These are phyloP conservation scores for Haemoproteus tartakovskyi DNA, from an alignment of 169 alveolate genomes.

Conservation along the genomic window DNA sequence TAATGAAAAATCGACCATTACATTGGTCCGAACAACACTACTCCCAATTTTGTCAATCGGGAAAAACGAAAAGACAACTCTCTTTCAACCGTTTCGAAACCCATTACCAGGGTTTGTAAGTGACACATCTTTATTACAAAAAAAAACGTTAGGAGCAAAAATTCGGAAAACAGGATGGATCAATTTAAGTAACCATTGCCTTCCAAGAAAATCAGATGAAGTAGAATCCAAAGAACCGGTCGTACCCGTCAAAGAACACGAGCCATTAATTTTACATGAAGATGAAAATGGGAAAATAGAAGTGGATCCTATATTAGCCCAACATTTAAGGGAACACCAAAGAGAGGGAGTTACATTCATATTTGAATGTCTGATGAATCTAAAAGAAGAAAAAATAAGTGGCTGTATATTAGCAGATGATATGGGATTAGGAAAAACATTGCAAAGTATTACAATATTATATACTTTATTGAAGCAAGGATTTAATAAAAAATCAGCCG, in stretches of 20 bases:
- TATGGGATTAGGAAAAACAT: constrained; percentile 91
- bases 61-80: constrained; percentile 46
- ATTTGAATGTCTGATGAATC: constrained; percentile 90
- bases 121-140: constrained; percentile 4
- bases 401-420: constrained; percentile 92
- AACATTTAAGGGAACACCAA: constrained; percentile 82
- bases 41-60: constrained; percentile 43
- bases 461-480: constrained; percentile 89
- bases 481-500: constrained; percentile 83
- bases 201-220: constrained; percentile 52
- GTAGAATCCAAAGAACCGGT: constrained; percentile 1
- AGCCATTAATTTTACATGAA: constrained; percentile 34
- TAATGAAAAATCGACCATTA: constrained; percentile 17
- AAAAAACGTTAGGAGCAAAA: constrained; percentile 43
- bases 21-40: constrained; percentile 46
- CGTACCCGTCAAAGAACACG: neutral
- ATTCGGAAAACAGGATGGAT: constrained; percentile 46
- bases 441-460: constrained; percentile 86
- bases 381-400: constrained; percentile 83
- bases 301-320: constrained; percentile 73
- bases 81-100: constrained; percentile 30
- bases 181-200: constrained; percentile 7
- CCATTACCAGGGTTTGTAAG: constrained; percentile 62
- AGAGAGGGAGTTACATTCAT: constrained; percentile 88
- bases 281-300: constrained; percentile 50